A percentile compares a stretch with the other conserved stretches of the same genome.
Evolutionary conservation across 2,329 filamentous ascomycete species (phyloP).

Genomic region (Pseudogymnoascus sp.): DNA sequence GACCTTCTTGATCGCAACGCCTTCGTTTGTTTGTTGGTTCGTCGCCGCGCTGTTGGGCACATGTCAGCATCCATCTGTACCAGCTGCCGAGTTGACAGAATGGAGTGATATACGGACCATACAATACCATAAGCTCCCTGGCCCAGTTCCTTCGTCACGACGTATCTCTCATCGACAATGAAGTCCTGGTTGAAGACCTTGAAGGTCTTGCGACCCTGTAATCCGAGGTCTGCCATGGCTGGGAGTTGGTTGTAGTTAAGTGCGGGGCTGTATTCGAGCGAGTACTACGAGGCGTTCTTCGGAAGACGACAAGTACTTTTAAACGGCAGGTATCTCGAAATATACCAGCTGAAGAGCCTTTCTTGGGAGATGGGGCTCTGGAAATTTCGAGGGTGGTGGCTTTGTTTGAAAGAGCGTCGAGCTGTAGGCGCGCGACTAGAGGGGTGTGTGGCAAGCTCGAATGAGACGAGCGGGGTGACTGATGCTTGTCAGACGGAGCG

Average conservation of each 20-base stretch:
- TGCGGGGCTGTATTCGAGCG: conserved; percentile 1
- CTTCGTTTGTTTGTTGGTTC: conserved; percentile 48
- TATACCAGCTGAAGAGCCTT: conserved; percentile 1
- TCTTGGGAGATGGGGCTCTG: neutral
- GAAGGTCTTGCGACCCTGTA: conserved; percentile 75
- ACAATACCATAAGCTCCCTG: conserved; percentile 99
- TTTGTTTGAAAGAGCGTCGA: conserved; percentile 5
- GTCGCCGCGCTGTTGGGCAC: conserved; percentile 3
- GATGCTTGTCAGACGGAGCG: conserved; percentile 6
- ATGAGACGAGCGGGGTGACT: conserved; percentile 8
- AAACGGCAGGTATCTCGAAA: conserved; percentile 5
- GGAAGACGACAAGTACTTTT: neutral
- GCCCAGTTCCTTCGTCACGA: conserved; percentile 95
- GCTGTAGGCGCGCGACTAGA: conserved; percentile 9
- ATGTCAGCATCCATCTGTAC: conserved; percentile 9
- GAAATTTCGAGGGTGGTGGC: conserved; percentile 6
- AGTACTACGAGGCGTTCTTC: conserved; percentile 3
- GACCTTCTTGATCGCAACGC: conserved; percentile 98
- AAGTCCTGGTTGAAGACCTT: conserved; percentile 99
- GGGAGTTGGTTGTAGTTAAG: conserved; percentile 9
- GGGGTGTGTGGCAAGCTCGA: conserved; percentile 9
- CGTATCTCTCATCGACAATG: conserved; percentile 95
- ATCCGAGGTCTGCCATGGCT: conserved; percentile 28
- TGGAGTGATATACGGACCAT: conserved; percentile 56
- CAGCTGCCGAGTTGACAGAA: neutral